phyloP scores from a whole-genome alignment of 805 yeast species.

The Candida broadrunensis region DNA sequence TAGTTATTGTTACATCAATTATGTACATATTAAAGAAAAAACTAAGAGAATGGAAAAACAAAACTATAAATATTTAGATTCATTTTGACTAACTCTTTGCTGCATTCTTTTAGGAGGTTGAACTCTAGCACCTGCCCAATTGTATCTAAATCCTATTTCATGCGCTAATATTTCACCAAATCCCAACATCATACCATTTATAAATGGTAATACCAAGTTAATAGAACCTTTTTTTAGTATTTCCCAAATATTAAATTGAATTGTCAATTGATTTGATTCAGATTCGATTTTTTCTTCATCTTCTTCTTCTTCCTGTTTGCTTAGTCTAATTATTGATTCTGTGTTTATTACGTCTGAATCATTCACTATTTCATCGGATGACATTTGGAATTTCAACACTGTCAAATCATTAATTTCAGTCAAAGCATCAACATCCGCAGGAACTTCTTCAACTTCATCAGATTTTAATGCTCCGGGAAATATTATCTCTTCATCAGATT shows the following conservation, averaged over 20 bases:
- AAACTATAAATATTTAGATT: conserved; percentile 13
- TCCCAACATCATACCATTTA: conserved; percentile 94
- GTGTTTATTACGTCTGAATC: conserved; percentile 25
- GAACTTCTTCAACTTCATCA: conserved; percentile 4
- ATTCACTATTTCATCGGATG: conserved; percentile 29
- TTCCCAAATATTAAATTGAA: conserved; percentile 29
- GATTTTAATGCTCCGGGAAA: conserved; percentile 1
- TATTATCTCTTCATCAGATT: neutral
- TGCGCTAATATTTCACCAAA: conserved; percentile 95
- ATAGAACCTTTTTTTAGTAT: conserved; percentile 55
- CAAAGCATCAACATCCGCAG: conserved; percentile 7
- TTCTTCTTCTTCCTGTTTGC: conserved; percentile 16
- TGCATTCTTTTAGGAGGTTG: conserved; percentile 33
- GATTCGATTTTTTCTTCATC: conserved; percentile 5
- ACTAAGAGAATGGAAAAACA: neutral
- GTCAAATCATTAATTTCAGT: conserved; percentile 18
- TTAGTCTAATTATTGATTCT: conserved; percentile 19
- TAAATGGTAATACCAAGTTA: conserved; percentile 78
- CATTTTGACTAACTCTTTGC: conserved; percentile 14
- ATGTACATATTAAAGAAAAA: no score
- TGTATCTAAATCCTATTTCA: conserved; percentile 78
- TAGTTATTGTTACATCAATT: no score
- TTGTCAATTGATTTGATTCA: conserved; percentile 1
- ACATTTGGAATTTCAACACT: conserved; percentile 21
- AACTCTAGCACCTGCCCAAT: conserved; percentile 73